Conservation (phyloP, 139 green algal genomes). For the Tetratostichococcus sp. region DNA sequence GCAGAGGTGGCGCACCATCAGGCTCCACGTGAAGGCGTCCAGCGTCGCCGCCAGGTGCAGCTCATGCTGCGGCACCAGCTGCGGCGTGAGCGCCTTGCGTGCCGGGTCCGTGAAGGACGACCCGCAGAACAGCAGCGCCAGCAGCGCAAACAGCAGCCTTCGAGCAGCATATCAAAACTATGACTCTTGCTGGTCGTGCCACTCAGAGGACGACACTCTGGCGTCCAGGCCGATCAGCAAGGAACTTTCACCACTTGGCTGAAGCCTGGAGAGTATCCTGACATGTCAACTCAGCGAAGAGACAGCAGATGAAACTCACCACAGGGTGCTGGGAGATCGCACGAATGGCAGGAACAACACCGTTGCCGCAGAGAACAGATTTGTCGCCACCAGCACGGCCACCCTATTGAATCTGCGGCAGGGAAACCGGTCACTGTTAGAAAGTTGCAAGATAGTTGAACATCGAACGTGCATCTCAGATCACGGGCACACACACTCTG, state of each 20-base stretch:
- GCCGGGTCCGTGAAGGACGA: conserved; percentile 40
- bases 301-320: too few relatives aligned
- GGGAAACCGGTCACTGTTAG: too few relatives aligned
- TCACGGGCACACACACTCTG: too few relatives aligned
- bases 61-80: conserved; percentile 24
- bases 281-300: too few relatives aligned
- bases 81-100: conserved; percentile 30
- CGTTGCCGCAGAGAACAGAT: conserved; percentile 2
- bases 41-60: conserved; percentile 47
- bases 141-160: conserved; percentile 33
- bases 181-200: too few relatives aligned
- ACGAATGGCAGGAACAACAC: conserved; percentile 16
- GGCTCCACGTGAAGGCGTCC: conserved; percentile 38
- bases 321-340: background rate
- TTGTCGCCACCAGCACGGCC: conserved; percentile 16
- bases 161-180: too few relatives aligned
- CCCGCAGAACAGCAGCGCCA: conserved; percentile 30
- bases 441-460: too few relatives aligned
- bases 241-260: too few relatives aligned
- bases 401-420: conserved; percentile 30
- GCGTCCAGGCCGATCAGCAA: too few relatives aligned
- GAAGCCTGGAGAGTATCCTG: too few relatives aligned
- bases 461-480: too few relatives aligned
- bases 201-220: too few relatives aligned
- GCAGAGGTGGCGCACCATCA: conserved; percentile 9